These are phyloP conservation scores for Tirmania nivea DNA, from an alignment of 495 filamentous ascomycete species.

Conservation along the genomic window DNA sequence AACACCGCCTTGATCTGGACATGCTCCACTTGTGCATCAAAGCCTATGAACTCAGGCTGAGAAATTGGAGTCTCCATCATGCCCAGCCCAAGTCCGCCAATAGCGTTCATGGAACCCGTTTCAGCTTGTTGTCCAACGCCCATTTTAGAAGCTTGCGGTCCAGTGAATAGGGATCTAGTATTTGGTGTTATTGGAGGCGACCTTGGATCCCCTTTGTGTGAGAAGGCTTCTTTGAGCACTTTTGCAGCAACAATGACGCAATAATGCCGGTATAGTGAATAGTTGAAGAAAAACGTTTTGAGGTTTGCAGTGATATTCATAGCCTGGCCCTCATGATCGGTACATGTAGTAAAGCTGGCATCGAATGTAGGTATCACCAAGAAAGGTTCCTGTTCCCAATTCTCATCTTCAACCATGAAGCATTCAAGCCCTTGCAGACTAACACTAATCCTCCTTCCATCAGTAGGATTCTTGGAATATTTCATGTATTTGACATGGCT, in stretches of 20 bases:
- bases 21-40: slow-evolving; percentile 58
- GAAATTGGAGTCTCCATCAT: slow-evolving; percentile 5
- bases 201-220: slow-evolving; percentile 9
- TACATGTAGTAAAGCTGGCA: slow-evolving; percentile 60
- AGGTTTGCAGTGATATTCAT: slow-evolving; percentile 69
- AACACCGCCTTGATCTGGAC: slow-evolving; percentile 75
- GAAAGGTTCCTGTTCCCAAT: slow-evolving; percentile 67
- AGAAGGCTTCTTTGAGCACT: slow-evolving; percentile 54
- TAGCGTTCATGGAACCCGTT: not conserved
- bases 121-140: not conserved
- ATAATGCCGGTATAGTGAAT: slow-evolving; percentile 88
- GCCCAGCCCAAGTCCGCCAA: not conserved
- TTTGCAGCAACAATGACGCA: slow-evolving; percentile 61
- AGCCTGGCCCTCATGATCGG: slow-evolving; percentile 63
- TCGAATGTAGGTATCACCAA: slow-evolving; percentile 72
- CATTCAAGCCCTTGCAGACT: slow-evolving; percentile 67
- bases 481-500: slow-evolving; percentile 21
- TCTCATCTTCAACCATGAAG: slow-evolving; percentile 54
- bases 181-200: slow-evolving; percentile 2
- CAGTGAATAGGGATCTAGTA: not conserved
- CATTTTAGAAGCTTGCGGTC: not conserved
- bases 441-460: slow-evolving; percentile 62
- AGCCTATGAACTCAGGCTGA: slow-evolving; percentile 41
- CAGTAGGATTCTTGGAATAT: slow-evolving; percentile 37
- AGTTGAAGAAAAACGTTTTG: slow-evolving; percentile 58